Conservation (phyloP, 2,329 filamentous ascomycete genomes). For the Pseudogymnoascus pannorum region DNA sequence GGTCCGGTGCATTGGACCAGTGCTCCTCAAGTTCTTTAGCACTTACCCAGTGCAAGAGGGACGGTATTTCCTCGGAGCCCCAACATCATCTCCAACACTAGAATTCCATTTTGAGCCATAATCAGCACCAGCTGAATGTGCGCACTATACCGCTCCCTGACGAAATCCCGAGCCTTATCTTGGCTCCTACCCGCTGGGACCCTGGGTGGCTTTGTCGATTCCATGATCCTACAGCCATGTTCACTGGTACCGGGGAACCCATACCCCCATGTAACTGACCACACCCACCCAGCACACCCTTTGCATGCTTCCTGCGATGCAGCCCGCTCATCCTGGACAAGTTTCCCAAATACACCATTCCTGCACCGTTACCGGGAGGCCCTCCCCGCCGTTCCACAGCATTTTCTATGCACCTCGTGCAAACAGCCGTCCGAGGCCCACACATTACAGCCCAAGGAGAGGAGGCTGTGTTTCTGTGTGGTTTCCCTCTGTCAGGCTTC, state of each 20-base stretch:
- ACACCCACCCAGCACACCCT: not conserved
- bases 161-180: constrained; percentile 2
- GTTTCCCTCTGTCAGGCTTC: not conserved
- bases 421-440: not conserved
- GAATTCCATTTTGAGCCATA: not conserved
- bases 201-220: not conserved
- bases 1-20: not conserved
- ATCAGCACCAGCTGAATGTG: not conserved
- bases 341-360: not conserved
- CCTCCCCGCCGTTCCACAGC: not conserved
- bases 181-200: not conserved
- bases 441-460: not conserved
- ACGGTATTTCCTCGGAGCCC: not conserved
- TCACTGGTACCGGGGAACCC: not conserved
- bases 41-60: not conserved
- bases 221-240: not conserved
- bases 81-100: not conserved
- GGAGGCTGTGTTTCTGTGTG: not conserved
- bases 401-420: not conserved
- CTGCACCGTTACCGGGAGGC: not conserved
- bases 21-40: not conserved
- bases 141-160: not conserved
- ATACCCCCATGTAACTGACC: not conserved
- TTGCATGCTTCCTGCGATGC: not conserved
- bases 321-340: not conserved